These are phyloP conservation scores for Brasilioporus rufonigricans DNA, from an alignment of 768 basidiomycete species.

Conservation along the genomic window DNA sequence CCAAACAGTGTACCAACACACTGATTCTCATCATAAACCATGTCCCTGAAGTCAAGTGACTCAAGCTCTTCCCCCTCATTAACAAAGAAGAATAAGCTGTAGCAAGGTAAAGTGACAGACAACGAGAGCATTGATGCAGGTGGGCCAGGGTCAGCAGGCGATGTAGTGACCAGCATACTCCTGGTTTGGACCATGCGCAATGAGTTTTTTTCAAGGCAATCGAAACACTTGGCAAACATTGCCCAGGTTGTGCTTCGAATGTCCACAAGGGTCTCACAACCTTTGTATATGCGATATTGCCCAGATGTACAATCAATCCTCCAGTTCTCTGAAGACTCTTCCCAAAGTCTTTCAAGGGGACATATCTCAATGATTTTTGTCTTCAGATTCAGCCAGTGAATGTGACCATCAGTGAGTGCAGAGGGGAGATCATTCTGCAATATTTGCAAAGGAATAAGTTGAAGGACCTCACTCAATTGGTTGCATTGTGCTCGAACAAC, in stretches of 20 bases:
- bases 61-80: background rate
- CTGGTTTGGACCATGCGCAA: too few relatives aligned
- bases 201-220: too few relatives aligned
- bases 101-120: background rate
- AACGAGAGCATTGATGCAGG: background rate
- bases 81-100: background rate
- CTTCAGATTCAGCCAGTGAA: constrained; percentile 26
- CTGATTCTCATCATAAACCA: background rate
- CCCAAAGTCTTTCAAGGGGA: constrained; percentile 14
- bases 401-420: constrained; percentile 1
- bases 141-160: background rate
- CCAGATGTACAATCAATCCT: background rate
- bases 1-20: background rate
- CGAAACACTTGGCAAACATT: background rate
- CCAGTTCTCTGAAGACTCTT: constrained; percentile 20
- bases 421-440: constrained; percentile 21
- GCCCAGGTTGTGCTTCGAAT: constrained; percentile 2
- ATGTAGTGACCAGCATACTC: background rate
- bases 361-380: constrained; percentile 21
- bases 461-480: background rate
- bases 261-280: constrained; percentile 14
- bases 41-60: background rate
- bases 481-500: constrained; percentile 7
- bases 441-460: constrained; percentile 15
- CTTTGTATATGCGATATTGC: background rate